A percentile compares a stretch with the other conserved stretches of the same genome.
Evolutionary conservation across 169 alveolate species (phyloP).

Genomic region (Plasmodium sp.): DNA sequence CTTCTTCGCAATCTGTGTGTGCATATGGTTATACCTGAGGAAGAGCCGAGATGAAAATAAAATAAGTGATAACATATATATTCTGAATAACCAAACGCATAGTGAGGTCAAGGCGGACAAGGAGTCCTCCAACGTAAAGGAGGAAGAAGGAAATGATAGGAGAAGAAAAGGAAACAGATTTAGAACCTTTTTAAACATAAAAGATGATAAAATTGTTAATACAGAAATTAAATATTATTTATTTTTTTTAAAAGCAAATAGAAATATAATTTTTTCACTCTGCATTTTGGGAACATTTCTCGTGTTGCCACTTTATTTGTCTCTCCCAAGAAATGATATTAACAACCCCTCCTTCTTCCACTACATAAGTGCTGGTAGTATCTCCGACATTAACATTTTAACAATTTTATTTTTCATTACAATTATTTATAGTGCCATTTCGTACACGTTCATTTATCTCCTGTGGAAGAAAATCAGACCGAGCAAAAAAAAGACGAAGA

Average conservation of each 20-base stretch:
- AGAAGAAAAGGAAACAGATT: conserved; percentile 5
- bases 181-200: conserved; percentile 65
- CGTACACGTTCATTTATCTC: conserved; percentile 59
- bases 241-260: conserved; percentile 67
- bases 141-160: background rate
- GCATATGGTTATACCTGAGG: conserved; percentile 59
- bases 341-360: conserved; percentile 61
- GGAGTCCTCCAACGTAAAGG: background rate
- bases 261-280: conserved; percentile 60
- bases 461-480: conserved; percentile 63
- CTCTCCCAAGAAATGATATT: conserved; percentile 50
- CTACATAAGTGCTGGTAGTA: conserved; percentile 74
- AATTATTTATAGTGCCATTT: conserved; percentile 66
- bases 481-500: conserved; percentile 58
- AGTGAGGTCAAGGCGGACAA: conserved; percentile 32
- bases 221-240: conserved; percentile 73
- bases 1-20: conserved; percentile 55
- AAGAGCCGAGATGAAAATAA: conserved; percentile 54
- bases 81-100: conserved; percentile 10
- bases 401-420: conserved; percentile 59
- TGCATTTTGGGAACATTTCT: conserved; percentile 65
- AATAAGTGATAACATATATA: conserved; percentile 56
- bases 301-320: conserved; percentile 61
- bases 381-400: conserved; percentile 44
- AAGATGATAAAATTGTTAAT: conserved; percentile 72